These are phyloP conservation scores for Lasiodiplodia hormozganensis DNA, from an alignment of 2,329 filamentous ascomycete genomes.

Conservation along the genomic window DNA sequence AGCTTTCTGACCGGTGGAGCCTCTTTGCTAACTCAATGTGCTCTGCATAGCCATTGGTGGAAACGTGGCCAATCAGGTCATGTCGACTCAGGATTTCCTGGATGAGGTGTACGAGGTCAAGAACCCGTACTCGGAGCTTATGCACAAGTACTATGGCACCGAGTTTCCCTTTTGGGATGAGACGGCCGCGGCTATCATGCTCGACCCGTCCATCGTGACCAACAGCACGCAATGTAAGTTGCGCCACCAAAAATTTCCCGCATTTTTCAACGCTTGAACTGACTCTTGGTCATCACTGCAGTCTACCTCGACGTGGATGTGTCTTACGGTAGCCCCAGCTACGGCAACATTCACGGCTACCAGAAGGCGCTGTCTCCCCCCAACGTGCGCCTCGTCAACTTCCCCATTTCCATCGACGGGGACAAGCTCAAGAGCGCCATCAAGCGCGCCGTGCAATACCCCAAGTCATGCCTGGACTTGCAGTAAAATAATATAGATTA, in stretches of 20 bases:
- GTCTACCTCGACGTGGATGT: conserved; percentile 55
- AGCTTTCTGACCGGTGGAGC: background rate
- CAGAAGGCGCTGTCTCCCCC: conserved; percentile 49
- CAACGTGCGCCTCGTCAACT: conserved; percentile 49
- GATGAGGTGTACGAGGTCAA: conserved; percentile 48
- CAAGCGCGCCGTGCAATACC: conserved; percentile 45
- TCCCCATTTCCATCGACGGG: conserved; percentile 48
- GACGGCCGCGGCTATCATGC: conserved; percentile 51
- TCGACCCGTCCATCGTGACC: conserved; percentile 47
- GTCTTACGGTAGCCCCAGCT: conserved; percentile 49
- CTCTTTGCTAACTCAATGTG: background rate
- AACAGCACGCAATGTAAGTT: conserved; percentile 46
- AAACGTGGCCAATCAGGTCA: conserved; percentile 58
- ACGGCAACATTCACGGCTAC: conserved; percentile 55
- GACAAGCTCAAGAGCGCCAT: conserved; percentile 46
- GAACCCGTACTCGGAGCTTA: conserved; percentile 49
- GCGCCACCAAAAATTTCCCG: too few relatives aligned
- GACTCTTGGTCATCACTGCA: background rate
- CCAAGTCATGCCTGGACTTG: conserved; percentile 31
- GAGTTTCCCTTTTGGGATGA: conserved; percentile 56
- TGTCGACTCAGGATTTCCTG: conserved; percentile 48
- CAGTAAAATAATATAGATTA: background rate
- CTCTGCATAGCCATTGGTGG: conserved; percentile 45
- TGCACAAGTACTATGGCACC: conserved; percentile 49
- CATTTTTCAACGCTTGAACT: background rate